phyloP scores from a whole-genome alignment of 306 rosid species.

The Casuarina equisetifolia region DNA sequence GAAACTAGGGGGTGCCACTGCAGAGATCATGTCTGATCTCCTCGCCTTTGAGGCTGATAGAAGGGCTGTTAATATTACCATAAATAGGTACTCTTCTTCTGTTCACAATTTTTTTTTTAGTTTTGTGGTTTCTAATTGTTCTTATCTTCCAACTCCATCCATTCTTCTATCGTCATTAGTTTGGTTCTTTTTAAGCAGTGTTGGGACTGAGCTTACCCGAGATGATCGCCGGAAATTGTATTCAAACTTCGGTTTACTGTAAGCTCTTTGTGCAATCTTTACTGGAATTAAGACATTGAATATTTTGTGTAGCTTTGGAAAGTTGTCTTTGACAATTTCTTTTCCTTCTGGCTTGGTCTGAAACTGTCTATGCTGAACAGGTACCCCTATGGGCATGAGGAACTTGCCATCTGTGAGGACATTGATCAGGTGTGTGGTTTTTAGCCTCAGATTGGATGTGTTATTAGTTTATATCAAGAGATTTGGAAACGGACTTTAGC shows the following conservation, averaged over 20 bases:
- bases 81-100: conserved; percentile 66
- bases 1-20: conserved; percentile 99
- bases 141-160: not conserved
- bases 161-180: conserved; percentile 16
- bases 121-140: not conserved
- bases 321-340: conserved; percentile 13
- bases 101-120: conserved; percentile 2
- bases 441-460: not conserved
- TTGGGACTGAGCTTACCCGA: conserved; percentile 97
- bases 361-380: conserved; percentile 42
- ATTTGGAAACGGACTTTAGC: conserved; percentile 8
- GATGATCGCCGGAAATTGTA: conserved; percentile 91
- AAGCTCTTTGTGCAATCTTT: conserved; percentile 39
- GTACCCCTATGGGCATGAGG: conserved; percentile 95
- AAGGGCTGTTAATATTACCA: conserved; percentile 95
- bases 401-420: conserved; percentile 91
- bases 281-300: not conserved
- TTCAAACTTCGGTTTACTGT: conserved; percentile 94
- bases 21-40: conserved; percentile 97
- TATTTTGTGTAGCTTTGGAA: conserved; percentile 22
- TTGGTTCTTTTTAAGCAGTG: conserved; percentile 49
- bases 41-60: conserved; percentile 98
- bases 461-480: conserved; percentile 11
- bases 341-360: not conserved
- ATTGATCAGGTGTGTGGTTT: conserved; percentile 80